phyloP scores from a whole-genome alignment of 768 basidiomycete genomes.

The Kwoniella bestiolae region DNA sequence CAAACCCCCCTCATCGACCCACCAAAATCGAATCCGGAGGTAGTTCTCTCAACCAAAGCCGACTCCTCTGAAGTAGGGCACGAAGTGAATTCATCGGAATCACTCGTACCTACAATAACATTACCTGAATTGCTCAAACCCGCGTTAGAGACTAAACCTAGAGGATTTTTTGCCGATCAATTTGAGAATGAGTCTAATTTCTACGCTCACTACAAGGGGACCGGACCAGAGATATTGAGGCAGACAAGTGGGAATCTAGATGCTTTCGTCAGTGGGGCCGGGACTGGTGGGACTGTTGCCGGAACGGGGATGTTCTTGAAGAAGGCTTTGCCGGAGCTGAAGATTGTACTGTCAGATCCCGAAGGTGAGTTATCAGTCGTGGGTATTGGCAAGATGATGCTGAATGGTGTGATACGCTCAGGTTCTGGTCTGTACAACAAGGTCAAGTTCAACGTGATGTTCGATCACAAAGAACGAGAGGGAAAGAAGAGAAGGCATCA shows the following conservation, averaged over 20 bases:
- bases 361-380: slow-evolving; percentile 61
- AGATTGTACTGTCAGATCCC: slow-evolving; percentile 82
- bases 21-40: slow-evolving; percentile 27
- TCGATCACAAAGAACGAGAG: slow-evolving; percentile 86
- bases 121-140: slow-evolving; percentile 21
- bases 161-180: slow-evolving; percentile 90
- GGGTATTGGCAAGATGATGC: too few species aligned
- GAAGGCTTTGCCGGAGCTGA: slow-evolving; percentile 68
- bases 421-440: slow-evolving; percentile 93
- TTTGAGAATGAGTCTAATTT: slow-evolving; percentile 96
- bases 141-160: slow-evolving; percentile 59
- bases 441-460: slow-evolving; percentile 95
- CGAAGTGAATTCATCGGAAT: slow-evolving; percentile 17
- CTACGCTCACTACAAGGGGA: slow-evolving; percentile 83
- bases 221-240: slow-evolving; percentile 92
- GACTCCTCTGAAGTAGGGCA: slow-evolving; percentile 63
- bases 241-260: slow-evolving; percentile 82
- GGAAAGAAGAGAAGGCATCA: slow-evolving; percentile 74
- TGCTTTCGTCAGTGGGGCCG: slow-evolving; percentile 89
- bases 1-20: slow-evolving; percentile 56
- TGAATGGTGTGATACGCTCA: slow-evolving; percentile 1
- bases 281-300: slow-evolving; percentile 95
- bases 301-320: slow-evolving; percentile 82
- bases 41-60: slow-evolving; percentile 54
- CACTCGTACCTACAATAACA: neutral